Evolutionary conservation across 495 filamentous ascomycete genomes (phyloP).

Genomic region (Aspergillus campestris): DNA sequence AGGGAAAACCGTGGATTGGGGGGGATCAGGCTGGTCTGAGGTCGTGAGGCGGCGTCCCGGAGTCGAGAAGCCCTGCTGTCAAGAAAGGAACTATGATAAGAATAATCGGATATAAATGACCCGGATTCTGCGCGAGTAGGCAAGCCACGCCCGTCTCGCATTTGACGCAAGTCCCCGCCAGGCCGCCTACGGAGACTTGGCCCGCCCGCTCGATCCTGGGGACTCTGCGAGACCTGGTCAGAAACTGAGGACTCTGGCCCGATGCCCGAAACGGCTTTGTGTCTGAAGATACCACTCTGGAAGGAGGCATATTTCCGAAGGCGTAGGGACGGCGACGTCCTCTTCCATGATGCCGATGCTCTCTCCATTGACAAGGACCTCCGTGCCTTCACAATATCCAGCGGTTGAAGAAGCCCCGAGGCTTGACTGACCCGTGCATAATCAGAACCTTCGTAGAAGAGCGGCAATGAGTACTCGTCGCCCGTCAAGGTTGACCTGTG

Average conservation of each 20-base stretch:
- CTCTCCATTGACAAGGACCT: slow-evolving; percentile 28
- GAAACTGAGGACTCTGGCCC: slow-evolving; percentile 48
- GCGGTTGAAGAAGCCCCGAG: slow-evolving; percentile 11
- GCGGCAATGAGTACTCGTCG: slow-evolving; percentile 26
- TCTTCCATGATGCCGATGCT: slow-evolving; percentile 19
- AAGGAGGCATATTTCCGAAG: slow-evolving; percentile 63
- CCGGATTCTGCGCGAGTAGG: slow-evolving; percentile 53
- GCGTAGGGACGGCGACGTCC: slow-evolving; percentile 27
- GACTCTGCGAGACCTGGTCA: slow-evolving; percentile 26
- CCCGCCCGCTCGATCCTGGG: slow-evolving; percentile 27
- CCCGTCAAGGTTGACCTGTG: slow-evolving; percentile 17
- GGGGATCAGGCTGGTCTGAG: slow-evolving; percentile 26
- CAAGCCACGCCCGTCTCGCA: slow-evolving; percentile 62
- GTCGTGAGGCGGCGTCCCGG: slow-evolving; percentile 20
- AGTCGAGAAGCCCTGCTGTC: slow-evolving; percentile 15
- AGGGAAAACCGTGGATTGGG: slow-evolving; percentile 49
- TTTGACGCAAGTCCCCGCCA: slow-evolving; percentile 80
- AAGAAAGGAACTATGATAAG: slow-evolving; percentile 58
- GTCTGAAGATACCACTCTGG: slow-evolving; percentile 59
- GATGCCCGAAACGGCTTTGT: slow-evolving; percentile 50
- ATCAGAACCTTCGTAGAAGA: slow-evolving; percentile 24
- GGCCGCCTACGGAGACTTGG: slow-evolving; percentile 73
- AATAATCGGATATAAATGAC: slow-evolving; percentile 64
- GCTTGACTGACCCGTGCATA: slow-evolving; percentile 5
- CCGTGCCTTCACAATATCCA: slow-evolving; percentile 13